Conservation (phyloP, 129 eudicot genomes). For the Chrysanthemum seticuspe region DNA sequence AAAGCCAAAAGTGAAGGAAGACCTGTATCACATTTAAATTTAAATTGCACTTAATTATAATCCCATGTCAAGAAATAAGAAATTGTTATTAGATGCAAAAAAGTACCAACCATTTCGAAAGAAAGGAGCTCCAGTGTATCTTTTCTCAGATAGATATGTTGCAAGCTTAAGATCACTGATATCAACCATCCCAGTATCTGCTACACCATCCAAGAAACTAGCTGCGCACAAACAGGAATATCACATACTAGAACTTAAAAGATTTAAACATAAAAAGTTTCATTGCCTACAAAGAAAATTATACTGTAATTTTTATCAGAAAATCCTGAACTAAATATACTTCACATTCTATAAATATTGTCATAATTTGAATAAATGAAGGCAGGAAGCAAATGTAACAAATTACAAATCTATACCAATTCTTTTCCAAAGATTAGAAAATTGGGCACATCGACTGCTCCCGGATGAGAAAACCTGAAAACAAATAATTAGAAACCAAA, state of each 20-base stretch:
- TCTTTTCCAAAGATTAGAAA: slow-evolving; percentile 61
- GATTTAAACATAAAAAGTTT: not conserved
- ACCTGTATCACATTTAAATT: slow-evolving; percentile 46
- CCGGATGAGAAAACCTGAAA: slow-evolving; percentile 74
- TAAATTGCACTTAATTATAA: not conserved
- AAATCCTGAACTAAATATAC: slow-evolving; percentile 2
- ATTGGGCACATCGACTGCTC: slow-evolving; percentile 69
- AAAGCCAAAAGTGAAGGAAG: slow-evolving; percentile 78
- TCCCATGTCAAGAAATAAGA: not conserved
- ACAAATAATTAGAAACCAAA: not conserved
- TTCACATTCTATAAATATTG: not conserved
- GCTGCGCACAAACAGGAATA: slow-evolving; percentile 39
- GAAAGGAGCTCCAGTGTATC: slow-evolving; percentile 69
- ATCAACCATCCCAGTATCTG: slow-evolving; percentile 72
- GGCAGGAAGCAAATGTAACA: slow-evolving; percentile 2
- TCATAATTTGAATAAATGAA: not conserved
- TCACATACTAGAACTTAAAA: slow-evolving; percentile 1
- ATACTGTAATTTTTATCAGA: not conserved
- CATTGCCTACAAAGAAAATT: no score
- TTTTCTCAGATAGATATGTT: slow-evolving; percentile 71
- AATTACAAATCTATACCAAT: slow-evolving; percentile 45
- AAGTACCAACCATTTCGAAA: slow-evolving; percentile 73
- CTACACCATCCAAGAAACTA: slow-evolving; percentile 64
- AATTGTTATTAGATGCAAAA: slow-evolving; percentile 2
- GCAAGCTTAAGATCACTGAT: slow-evolving; percentile 74